Base-by-base conservation (phyloP, 495 filamentous ascomycete genomes). In the Physcia stellaris region DNA sequence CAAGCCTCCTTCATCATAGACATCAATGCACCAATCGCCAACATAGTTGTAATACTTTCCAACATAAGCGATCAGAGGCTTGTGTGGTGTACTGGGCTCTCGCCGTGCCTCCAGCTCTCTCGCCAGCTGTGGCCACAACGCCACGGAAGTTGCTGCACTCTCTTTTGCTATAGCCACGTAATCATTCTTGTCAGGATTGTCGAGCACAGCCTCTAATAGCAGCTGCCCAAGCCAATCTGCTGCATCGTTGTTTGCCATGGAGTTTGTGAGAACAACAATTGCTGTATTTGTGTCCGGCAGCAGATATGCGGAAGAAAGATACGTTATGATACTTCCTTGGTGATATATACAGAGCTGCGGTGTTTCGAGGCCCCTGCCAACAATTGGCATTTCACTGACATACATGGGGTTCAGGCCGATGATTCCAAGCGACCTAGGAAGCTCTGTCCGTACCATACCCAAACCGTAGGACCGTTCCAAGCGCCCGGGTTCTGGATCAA, bases 171-270 rank as follows among this genome's bases (percentile, higher is more conserved):
- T 11, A 3, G 3, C 5, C 27, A 45, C 15, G 13, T 35, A 45
- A 24, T 40, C 37, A 16, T 35, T 34, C 2, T 17, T 19, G 4
- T 24, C 15, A 7, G 42, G 37, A 13, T 18, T 26, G 37, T 40
- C 31, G 1, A 45, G 28, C 9, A 40, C 9, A 11, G 42, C 32
- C 17, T 45, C 42, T 5, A 40, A 24, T 10, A 45, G 21, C 6
- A 34, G 28, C 29, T 45, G 42, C 28, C 29, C 42, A 0, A 45
- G 11, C 42, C 42, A 45, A 16, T 40, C 42, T 17, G 42, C 37
- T 1, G 36, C 17, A 13, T 45, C 37, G 13, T 40, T 27, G 13
- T 35, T 39, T 4, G 20, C 18, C 34, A 38, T 28, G 2, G 42
- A 33, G 7, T 47, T 47, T 4, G 23, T 20, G 12, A 46, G 15